Conservation (phyloP, 192 early-diverging fungal genomes). For the Diversispora eburnea region DNA sequence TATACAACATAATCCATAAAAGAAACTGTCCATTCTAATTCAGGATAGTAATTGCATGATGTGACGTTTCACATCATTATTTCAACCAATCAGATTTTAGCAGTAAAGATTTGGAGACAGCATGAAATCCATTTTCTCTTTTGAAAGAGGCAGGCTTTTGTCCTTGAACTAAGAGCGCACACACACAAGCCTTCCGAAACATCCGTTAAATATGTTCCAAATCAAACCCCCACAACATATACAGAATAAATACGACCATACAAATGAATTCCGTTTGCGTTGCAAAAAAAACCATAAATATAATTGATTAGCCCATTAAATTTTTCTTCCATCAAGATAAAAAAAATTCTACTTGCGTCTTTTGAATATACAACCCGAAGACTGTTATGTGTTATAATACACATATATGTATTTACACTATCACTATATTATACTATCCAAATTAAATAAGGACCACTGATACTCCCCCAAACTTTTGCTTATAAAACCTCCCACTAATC, state of each 20-base stretch:
- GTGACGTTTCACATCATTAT: slow-evolving; percentile 18
- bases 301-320: slow-evolving; percentile 5
- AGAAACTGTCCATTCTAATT: background rate
- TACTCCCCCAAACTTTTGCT: background rate
- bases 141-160: slow-evolving; percentile 23
- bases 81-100: background rate
- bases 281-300: slow-evolving; percentile 16
- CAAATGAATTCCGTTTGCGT: slow-evolving; percentile 23
- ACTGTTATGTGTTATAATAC: background rate
- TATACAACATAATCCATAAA: too few species aligned
- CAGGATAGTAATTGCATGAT: slow-evolving; percentile 14
- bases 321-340: slow-evolving; percentile 17
- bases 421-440: background rate
- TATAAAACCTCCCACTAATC: too few species aligned
- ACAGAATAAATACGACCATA: slow-evolving; percentile 22
- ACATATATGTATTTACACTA: background rate
- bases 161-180: slow-evolving; percentile 13
- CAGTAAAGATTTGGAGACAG: slow-evolving; percentile 22
- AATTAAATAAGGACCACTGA: slow-evolving; percentile 1
- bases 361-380: slow-evolving; percentile 7
- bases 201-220: slow-evolving; percentile 18
- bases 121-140: slow-evolving; percentile 24
- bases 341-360: slow-evolving; percentile 1
- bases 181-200: slow-evolving; percentile 22
- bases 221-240: slow-evolving; percentile 13